Evolutionary conservation across 805 yeast species (phyloP), one percentile per base, ranked within the genome.

Genomic region (Candida loeiensis): DNA sequence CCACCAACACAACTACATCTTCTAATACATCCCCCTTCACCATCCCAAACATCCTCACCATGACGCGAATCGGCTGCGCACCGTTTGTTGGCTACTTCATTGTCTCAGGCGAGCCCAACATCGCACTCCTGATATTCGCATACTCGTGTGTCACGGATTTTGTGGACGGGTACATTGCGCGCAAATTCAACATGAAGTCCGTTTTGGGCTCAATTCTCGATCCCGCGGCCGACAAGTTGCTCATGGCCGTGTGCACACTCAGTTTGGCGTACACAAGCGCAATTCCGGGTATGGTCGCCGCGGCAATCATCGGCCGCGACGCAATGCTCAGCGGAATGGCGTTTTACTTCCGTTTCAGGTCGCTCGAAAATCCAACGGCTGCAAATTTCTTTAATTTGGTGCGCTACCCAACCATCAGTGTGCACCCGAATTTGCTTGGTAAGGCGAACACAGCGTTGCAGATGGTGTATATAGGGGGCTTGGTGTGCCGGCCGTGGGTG

Each of bases 91-190:
- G 97, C 0, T 84, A 82, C 52, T 73, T 80, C 50, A 79, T 91
- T 8, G 69, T 88, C 16, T 64, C 79, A 4, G 79, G 82, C 12
- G 74, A 86, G 20, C 66, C 83, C 2, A 61, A 71, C 9, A 65
- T 74, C 34, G 96, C 98, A 0, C 64, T 87, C 33, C 74, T 79
- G 1, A 55, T 93, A 8, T 91, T 93, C 59, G 71, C 79, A 0
- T 89, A 88, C 53, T 89, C 97, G 0, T 84, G 97, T 47, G 58
- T 89, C 3, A 91, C 99, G 0, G 99, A 93, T 59, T 82, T 86
- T 47, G 63, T 90, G 16, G 99, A 93, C 60, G 99, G 99, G 0
- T 85, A 64, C 54, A 78, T 95, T 46, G 99, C 99, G 4, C 71
- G 99, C 40, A 75, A 64, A 44, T 91, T 62, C 67, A 80, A 87